Percentiles rank a stretch among this genome's conserved stretches.
phyloP scores from a whole-genome alignment of 805 yeast genomes.

The Metschnikowia drakensbergensis region DNA sequence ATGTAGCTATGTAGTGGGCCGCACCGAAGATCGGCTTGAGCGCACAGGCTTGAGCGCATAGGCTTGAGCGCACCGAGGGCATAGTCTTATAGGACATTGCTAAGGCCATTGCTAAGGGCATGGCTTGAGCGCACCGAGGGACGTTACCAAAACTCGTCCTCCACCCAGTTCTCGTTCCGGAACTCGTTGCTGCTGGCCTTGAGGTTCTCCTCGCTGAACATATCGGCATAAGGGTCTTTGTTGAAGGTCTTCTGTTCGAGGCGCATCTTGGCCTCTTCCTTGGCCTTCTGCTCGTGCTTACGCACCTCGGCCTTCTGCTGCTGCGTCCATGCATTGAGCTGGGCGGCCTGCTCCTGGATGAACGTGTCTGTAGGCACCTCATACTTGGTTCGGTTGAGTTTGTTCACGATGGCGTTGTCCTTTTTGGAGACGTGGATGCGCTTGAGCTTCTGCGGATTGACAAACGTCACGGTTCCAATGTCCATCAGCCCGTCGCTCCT shows the following conservation, averaged over 20 bases:
- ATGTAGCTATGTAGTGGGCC: background rate
- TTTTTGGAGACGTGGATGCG: constrained; percentile 51
- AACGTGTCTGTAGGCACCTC: constrained; percentile 50
- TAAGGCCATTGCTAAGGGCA: too few relatives aligned
- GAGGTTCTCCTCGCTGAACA: constrained; percentile 45
- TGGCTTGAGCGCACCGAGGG: too few relatives aligned
- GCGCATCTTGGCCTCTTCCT: constrained; percentile 33
- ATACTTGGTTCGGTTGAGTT: constrained; percentile 59
- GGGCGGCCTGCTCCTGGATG: constrained; percentile 27
- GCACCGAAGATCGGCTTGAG: too few relatives aligned
- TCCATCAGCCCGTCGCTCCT: constrained; percentile 68
- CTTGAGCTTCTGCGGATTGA: constrained; percentile 51
- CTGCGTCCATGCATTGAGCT: constrained; percentile 32
- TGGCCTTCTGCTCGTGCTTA: constrained; percentile 23
- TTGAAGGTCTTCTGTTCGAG: constrained; percentile 39
- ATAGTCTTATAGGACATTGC: too few relatives aligned
- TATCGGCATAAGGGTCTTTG: constrained; percentile 36
- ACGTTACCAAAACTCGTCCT: constrained; percentile 45
- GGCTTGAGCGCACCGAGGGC: too few relatives aligned
- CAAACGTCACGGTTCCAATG: constrained; percentile 73
- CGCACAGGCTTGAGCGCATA: too few relatives aligned
- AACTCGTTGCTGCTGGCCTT: constrained; percentile 44
- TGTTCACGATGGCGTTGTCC: constrained; percentile 57
- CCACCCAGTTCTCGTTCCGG: constrained; percentile 48
- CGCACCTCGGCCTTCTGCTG: constrained; percentile 39